phyloP scores from a whole-genome alignment of 495 filamentous ascomycete species.

The Letharia lupina region DNA sequence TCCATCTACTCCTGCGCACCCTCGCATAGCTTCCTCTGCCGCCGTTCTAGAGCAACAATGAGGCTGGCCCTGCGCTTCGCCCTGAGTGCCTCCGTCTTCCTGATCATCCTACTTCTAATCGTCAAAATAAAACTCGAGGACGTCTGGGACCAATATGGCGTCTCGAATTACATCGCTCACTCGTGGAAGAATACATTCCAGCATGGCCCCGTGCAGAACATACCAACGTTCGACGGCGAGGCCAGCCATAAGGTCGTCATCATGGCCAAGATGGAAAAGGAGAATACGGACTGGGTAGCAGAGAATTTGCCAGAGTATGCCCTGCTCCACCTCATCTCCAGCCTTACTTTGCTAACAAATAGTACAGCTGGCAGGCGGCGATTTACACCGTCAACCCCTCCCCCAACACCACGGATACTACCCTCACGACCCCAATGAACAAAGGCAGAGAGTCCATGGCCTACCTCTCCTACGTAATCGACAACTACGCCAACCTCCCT shows the following conservation, averaged over 20 bases:
- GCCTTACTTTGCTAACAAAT: slow-evolving; percentile 8
- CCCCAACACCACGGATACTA: slow-evolving; percentile 33
- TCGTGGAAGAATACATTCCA: slow-evolving; percentile 27
- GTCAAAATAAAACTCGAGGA: slow-evolving; percentile 35
- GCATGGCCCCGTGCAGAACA: slow-evolving; percentile 26
- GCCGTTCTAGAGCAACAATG: slow-evolving; percentile 29
- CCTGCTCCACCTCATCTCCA: slow-evolving; percentile 28
- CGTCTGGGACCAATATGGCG: slow-evolving; percentile 38
- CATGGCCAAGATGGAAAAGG: slow-evolving; percentile 32
- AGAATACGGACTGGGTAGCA: slow-evolving; percentile 37
- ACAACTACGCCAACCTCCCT: slow-evolving; percentile 43
- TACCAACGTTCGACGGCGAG: slow-evolving; percentile 10
- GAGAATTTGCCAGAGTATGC: slow-evolving; percentile 36
- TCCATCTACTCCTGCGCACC: neutral
- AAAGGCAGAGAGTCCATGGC: slow-evolving; percentile 43
- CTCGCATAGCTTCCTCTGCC: neutral
- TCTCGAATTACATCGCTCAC: slow-evolving; percentile 36
- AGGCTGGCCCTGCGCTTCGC: slow-evolving; percentile 34
- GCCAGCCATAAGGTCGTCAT: slow-evolving; percentile 33
- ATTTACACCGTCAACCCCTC: slow-evolving; percentile 55
- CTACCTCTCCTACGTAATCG: slow-evolving; percentile 46
- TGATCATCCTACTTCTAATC: slow-evolving; percentile 33
- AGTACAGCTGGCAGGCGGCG: slow-evolving; percentile 36
- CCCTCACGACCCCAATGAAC: slow-evolving; percentile 32
- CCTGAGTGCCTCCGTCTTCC: slow-evolving; percentile 28